Evolutionary conservation across 2,329 filamentous ascomycete species (phyloP).

Genomic region (Penicillium sp.): DNA sequence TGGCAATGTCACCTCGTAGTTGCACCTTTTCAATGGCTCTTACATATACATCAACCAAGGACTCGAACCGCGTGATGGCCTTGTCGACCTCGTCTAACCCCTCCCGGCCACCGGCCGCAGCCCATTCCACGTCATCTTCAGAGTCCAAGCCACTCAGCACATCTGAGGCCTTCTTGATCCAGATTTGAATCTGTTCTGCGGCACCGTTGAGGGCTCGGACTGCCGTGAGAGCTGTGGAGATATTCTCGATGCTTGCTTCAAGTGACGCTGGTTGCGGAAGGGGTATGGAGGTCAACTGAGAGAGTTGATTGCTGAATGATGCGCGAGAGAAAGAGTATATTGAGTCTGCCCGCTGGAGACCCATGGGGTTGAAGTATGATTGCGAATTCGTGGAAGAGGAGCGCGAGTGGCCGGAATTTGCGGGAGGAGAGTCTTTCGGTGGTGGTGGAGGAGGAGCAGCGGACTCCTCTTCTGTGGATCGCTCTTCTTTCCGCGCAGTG

Average conservation of each 20-base stretch:
- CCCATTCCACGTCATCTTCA: constrained; percentile 98
- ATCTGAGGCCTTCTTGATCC: constrained; percentile 90
- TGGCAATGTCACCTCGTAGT: constrained; percentile 70
- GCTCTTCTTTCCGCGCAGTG: constrained; percentile 35
- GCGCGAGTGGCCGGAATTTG: constrained; percentile 18
- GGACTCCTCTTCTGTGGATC: constrained; percentile 21
- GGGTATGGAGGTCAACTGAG: constrained; percentile 85
- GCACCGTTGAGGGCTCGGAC: constrained; percentile 80
- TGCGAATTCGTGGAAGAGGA: constrained; percentile 37
- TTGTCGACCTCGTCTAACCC: constrained; percentile 59
- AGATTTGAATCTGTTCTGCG: constrained; percentile 87
- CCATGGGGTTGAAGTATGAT: constrained; percentile 47
- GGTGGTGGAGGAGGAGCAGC: constrained; percentile 37
- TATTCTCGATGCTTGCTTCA: constrained; percentile 78
- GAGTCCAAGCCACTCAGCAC: constrained; percentile 87
- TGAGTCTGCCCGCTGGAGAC: constrained; percentile 70
- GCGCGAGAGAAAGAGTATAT: constrained; percentile 91
- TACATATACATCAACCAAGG: constrained; percentile 88
- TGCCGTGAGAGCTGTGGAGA: constrained; percentile 81
- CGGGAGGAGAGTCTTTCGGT: constrained; percentile 36
- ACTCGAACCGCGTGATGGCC: constrained; percentile 81
- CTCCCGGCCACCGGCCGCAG: constrained; percentile 72
- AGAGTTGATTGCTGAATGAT: constrained; percentile 90
- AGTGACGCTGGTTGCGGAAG: constrained; percentile 83
- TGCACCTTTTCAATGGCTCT: constrained; percentile 92